Base-by-base conservation (phyloP, 352 stramenopile species). In the Phytophthora syringae region DNA sequence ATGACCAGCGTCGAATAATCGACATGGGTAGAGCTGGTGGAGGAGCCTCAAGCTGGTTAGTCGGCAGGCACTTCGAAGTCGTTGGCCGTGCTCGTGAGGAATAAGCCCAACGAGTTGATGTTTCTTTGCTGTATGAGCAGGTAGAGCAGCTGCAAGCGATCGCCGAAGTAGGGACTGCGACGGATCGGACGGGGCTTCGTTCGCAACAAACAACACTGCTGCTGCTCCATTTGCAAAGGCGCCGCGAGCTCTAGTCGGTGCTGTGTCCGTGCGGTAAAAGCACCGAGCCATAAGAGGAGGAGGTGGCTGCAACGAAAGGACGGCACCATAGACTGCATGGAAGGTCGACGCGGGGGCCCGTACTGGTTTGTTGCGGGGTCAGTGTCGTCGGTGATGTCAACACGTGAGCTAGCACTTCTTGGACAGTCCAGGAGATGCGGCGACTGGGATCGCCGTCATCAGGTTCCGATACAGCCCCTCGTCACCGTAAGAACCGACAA, bases 211-310 rank as follows among this genome's bases (percentile, higher is more conserved):
- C 7, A 92, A 22, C 20, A 92, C 79, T 5, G 77, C 79, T 1
- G 70, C 60, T 7, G 83, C 83, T 22, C 80, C 80, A 39, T 80
- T 79, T 5, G 68, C 52, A 11, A 92, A 69, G 5, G 80, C 83
- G 3, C 72, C 70, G 7, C 74, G 47, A 22, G 84, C 70, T 22
- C 76, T 67, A 12, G 25, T 24, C 5, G 50, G 22, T 5, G 74
- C 72, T 2, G 79, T 89, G 20, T 89, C 80, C 3, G 76, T 58
- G 5, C 82, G 77, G 15, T 73, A 67, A 47, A 90, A 90, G 52
- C 70, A 88, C 7, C 82, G 76, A 51, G 50, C 67, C 34, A 83
- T 69, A 32, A 80, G 56, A 47, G 72, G 67, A 5, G 68, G 74
- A 12, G 69, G 69, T 11, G 60, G 60, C 15, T 70, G 66, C 22